These are phyloP conservation scores for Ephemerocybe angulata DNA, from an alignment of 768 basidiomycete species.

Conservation along the genomic window DNA sequence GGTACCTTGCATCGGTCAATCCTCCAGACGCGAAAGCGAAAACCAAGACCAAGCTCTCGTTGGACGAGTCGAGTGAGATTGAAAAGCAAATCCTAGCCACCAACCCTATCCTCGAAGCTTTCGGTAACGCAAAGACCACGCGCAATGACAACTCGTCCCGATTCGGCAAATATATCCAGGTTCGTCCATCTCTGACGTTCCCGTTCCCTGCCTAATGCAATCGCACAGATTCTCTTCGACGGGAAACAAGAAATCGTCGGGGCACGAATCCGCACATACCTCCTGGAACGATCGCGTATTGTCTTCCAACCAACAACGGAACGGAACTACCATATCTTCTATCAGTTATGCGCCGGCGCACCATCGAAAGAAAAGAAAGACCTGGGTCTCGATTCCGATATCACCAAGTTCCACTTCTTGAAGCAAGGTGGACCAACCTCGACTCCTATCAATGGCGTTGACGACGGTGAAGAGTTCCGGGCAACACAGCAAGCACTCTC, in stretches of 20 bases:
- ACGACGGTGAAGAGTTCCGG: conserved; percentile 94
- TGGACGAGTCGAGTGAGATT: conserved; percentile 90
- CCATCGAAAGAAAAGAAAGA: conserved; percentile 95
- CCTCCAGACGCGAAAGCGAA: conserved; percentile 64
- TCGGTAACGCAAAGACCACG: conserved; percentile 99
- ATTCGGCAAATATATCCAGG: conserved; percentile 99
- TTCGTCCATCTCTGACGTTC: conserved; percentile 29
- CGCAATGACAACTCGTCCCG: conserved; percentile 98
- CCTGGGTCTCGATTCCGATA: conserved; percentile 82
- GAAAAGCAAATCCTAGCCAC: conserved; percentile 97
- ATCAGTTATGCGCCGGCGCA: conserved; percentile 96
- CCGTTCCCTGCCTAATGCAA: conserved; percentile 7
- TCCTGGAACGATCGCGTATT: conserved; percentile 94
- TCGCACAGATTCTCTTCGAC: conserved; percentile 86
- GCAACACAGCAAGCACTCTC: conserved; percentile 92
- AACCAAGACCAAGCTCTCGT: conserved; percentile 63
- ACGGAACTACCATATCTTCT: conserved; percentile 99
- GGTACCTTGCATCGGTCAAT: conserved; percentile 97
- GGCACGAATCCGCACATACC: conserved; percentile 97
- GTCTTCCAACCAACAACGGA: conserved; percentile 97
- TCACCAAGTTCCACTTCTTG: conserved; percentile 86
- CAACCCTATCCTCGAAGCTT: conserved; percentile 98
- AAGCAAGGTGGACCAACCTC: conserved; percentile 90
- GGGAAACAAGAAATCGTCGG: conserved; percentile 95
- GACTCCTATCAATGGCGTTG: conserved; percentile 85